phyloP scores from a whole-genome alignment of 805 yeast genomes.

The Candida orba region DNA sequence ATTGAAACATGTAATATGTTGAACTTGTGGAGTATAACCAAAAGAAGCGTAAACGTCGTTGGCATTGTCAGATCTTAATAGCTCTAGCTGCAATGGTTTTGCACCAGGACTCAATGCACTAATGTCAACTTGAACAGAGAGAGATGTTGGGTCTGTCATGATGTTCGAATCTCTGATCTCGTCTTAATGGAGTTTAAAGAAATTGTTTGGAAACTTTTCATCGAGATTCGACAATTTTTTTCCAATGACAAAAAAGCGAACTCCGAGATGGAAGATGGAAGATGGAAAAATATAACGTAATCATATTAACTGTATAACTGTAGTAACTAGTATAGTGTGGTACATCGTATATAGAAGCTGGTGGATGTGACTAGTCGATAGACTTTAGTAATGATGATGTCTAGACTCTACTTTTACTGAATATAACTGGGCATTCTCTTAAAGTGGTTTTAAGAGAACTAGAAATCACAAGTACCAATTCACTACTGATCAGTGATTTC shows the following conservation, averaged over 20 bases:
- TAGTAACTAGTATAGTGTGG: no score
- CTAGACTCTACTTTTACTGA: no score
- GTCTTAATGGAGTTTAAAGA: background rate
- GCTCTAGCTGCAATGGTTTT: slow-evolving; percentile 13
- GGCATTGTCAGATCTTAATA: slow-evolving; percentile 36
- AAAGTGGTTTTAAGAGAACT: no score
- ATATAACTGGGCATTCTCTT: no score
- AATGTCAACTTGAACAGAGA: slow-evolving; percentile 6
- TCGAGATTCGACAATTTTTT: background rate
- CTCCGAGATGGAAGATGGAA: background rate
- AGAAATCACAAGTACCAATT: no score
- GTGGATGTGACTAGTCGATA: no score
- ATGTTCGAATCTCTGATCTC: background rate
- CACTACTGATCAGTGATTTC: no score
- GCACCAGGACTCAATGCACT: slow-evolving; percentile 3
- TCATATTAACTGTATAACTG: no score
- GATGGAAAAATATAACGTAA: no score
- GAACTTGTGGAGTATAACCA: slow-evolving; percentile 46
- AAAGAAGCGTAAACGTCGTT: slow-evolving; percentile 53
- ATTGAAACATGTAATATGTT: slow-evolving; percentile 54
- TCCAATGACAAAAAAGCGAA: background rate
- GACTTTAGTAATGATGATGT: no score
- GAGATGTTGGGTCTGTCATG: slow-evolving; percentile 7
- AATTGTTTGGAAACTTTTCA: no score
- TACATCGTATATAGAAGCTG: no score